Percentiles rank a stretch among this genome's conserved stretches.
Conservation (phyloP, 306 rosid species). For the Prunus dulcis region DNA sequence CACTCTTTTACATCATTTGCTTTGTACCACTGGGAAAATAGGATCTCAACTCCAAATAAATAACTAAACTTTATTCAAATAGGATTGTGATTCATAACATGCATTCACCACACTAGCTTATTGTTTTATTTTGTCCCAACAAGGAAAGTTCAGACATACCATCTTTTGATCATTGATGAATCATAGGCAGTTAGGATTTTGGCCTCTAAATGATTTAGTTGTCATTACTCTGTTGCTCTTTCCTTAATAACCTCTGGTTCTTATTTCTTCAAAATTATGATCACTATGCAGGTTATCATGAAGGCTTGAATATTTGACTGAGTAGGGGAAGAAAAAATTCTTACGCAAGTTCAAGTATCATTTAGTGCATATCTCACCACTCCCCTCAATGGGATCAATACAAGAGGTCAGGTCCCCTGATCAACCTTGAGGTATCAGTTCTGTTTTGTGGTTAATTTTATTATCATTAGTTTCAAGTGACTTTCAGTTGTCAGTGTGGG, state of each 20-base stretch:
- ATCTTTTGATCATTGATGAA: neutral
- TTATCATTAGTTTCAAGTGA: neutral
- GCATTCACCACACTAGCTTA: too few species aligned
- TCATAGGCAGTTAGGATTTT: neutral
- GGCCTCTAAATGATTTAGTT: neutral
- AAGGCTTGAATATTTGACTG: conserved; percentile 58
- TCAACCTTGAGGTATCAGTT: conserved; percentile 56
- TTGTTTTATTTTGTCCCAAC: too few species aligned
- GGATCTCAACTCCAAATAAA: too few species aligned
- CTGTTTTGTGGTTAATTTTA: conserved; percentile 6
- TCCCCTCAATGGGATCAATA: conserved; percentile 80
- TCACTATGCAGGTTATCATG: conserved; percentile 54
- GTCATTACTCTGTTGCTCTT: neutral
- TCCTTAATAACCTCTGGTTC: neutral
- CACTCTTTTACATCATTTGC: too few species aligned
- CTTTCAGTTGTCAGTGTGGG: neutral
- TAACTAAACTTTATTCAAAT: too few species aligned
- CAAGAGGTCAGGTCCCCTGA: conserved; percentile 84
- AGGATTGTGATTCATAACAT: too few species aligned
- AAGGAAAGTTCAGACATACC: neutral
- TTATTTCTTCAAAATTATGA: neutral
- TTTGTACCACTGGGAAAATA: too few species aligned
- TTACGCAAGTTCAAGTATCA: neutral
- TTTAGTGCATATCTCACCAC: conserved; percentile 76
- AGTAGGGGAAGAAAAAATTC: conserved; percentile 60